A percentile compares a stretch with the other conserved stretches of the same genome.
Conservation (phyloP, 2,329 filamentous ascomycete genomes). For the Alternaria rosae region DNA sequence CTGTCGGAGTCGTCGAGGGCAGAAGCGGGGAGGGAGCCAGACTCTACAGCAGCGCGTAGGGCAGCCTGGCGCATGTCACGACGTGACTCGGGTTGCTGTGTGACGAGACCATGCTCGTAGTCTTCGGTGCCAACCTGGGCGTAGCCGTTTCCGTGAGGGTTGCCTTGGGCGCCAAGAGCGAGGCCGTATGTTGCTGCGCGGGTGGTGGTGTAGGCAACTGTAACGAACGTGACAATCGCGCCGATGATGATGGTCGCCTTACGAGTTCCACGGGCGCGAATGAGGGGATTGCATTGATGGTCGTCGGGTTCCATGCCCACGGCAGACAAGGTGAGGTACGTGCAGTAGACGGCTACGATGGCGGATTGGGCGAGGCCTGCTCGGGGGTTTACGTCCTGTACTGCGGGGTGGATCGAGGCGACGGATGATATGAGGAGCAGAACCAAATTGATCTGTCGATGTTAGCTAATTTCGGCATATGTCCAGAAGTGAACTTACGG, state of each 20-base stretch:
- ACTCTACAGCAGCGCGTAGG: conserved; percentile 88
- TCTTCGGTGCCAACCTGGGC: conserved; percentile 70
- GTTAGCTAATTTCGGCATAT: conserved; percentile 1
- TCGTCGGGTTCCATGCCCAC: conserved; percentile 99
- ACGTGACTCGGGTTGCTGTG: conserved; percentile 79
- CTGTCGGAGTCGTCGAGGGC: conserved; percentile 79
- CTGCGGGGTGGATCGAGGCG: conserved; percentile 85
- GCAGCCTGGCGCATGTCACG: conserved; percentile 94
- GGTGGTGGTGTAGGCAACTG: conserved; percentile 96
- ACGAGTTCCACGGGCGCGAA: conserved; percentile 83
- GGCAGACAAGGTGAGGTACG: conserved; percentile 96
- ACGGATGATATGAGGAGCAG: conserved; percentile 81
- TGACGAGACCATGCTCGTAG: conserved; percentile 84
- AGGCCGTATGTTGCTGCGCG: conserved; percentile 91
- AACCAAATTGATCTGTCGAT: conserved; percentile 75
- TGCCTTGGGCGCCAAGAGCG: conserved; percentile 70
- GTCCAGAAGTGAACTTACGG: conserved; percentile 55
- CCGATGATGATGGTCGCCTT: conserved; percentile 91
- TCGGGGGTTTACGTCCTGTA: conserved; percentile 92
- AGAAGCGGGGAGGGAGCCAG: conserved; percentile 89
- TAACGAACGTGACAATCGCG: conserved; percentile 94
- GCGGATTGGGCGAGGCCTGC: conserved; percentile 96
- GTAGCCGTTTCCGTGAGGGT: conserved; percentile 62
- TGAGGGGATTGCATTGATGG: conserved; percentile 89
- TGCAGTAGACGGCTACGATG: conserved; percentile 98